These are phyloP conservation scores for Selenicereus undatus DNA, from an alignment of 148 eudicot species.

Conservation along the genomic window DNA sequence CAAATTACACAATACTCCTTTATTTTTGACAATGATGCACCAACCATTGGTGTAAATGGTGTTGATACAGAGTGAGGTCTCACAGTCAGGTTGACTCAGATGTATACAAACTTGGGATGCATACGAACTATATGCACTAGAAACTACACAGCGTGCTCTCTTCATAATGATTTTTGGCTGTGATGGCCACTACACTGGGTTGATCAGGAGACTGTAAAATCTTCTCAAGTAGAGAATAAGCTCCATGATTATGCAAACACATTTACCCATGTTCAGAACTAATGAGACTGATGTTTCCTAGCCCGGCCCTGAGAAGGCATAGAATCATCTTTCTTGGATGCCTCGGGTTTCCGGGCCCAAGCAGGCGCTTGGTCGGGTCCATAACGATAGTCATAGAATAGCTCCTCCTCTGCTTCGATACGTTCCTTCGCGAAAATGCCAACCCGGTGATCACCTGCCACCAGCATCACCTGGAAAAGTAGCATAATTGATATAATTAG, in stretches of 20 bases:
- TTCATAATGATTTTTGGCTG: not conserved
- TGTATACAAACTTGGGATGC: not conserved
- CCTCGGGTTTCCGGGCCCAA: constrained; percentile 78
- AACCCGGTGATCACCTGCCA: constrained; percentile 93
- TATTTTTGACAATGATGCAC: too few relatives aligned
- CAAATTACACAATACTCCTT: too few relatives aligned
- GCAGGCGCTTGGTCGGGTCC: constrained; percentile 74
- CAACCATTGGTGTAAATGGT: too few relatives aligned
- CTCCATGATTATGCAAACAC: constrained; percentile 1
- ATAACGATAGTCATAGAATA: constrained; percentile 86
- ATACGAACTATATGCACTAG: not conserved
- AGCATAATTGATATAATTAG: not conserved
- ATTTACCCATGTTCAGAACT: not conserved
- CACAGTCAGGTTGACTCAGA: not conserved
- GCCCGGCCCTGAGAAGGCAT: constrained; percentile 58
- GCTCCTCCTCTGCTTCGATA: constrained; percentile 71
- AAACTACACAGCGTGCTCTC: not conserved
- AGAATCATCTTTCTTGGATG: constrained; percentile 52
- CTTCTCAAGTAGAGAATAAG: not conserved
- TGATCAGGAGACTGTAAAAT: not conserved
- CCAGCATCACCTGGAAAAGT: constrained; percentile 62
- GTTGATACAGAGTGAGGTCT: not conserved
- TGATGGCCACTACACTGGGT: not conserved
- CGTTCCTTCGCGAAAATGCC: constrained; percentile 89
- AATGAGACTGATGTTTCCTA: constrained; percentile 76